Conservation (phyloP, 208 protist genomes). For the Acanthamoeba healyi region DNA sequence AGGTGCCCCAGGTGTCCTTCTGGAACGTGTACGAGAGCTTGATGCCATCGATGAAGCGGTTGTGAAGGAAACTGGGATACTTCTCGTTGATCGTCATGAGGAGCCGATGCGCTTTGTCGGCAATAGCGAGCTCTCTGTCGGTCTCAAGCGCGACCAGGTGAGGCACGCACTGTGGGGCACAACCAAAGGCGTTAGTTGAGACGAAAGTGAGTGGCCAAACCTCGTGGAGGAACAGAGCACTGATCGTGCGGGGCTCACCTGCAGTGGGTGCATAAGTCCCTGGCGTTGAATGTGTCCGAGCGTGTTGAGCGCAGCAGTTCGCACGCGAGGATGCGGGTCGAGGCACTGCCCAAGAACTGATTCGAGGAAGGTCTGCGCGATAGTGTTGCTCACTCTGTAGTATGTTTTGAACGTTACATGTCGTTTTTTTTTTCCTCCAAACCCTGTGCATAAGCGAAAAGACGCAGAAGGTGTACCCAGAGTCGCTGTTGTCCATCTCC, state of each 20-base stretch:
- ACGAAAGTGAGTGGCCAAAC: no score
- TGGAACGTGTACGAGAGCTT: slow-evolving; percentile 69
- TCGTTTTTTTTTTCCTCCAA: no score
- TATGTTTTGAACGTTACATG: no score
- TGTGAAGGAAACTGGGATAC: slow-evolving; percentile 52
- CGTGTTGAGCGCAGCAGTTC: slow-evolving; percentile 31
- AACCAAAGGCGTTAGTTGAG: no score
- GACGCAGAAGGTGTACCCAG: slow-evolving; percentile 2
- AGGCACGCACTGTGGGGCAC: no score
- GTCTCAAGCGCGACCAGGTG: slow-evolving; percentile 60
- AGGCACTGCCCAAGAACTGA: slow-evolving; percentile 28
- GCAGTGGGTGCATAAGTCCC: slow-evolving; percentile 61
- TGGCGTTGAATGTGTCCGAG: slow-evolving; percentile 37
- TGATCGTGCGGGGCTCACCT: no score
- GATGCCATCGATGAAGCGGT: slow-evolving; percentile 71
- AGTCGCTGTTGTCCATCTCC: slow-evolving; percentile 73
- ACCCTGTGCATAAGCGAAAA: not conserved
- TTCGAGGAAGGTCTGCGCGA: slow-evolving; percentile 18
- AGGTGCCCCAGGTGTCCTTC: slow-evolving; percentile 11
- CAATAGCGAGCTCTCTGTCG: slow-evolving; percentile 9
- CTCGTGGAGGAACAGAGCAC: no score
- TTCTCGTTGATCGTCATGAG: slow-evolving; percentile 56
- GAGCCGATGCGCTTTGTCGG: slow-evolving; percentile 11
- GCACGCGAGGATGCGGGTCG: not conserved
- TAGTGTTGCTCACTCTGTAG: slow-evolving; percentile 42